Base-by-base conservation (phyloP, 2,329 filamentous ascomycete genomes). In the Teratosphaeria destructans region DNA sequence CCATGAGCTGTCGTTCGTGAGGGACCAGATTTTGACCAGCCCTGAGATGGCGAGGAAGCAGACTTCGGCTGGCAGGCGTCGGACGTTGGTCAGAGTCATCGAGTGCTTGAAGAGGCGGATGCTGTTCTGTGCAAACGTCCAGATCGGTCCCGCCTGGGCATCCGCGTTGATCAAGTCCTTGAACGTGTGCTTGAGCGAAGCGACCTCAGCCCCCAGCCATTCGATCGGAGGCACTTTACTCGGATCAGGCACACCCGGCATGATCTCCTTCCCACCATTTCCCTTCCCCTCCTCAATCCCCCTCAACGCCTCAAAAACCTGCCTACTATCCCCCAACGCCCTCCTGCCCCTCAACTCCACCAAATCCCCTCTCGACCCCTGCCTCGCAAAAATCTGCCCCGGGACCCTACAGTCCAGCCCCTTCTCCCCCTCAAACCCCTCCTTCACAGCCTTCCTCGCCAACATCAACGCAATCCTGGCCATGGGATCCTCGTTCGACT, bases 41-140 rank as follows among this genome's bases (percentile, higher is more conserved):
- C 67, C 67, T 32, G 71, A 70, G 37, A 73, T 64, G 14, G 68
- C 66, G 23, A 73, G 62, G 60, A 72, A 73, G 64, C 65, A 70
- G 23, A 65, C 63, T 57, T 72, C 66, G 29, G 66, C 69, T 6
- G 67, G n/a, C 58, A 61, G 57, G 61, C 63, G 62, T 32, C 64
- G 63, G 7, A 61, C 62, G 23, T 61, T 59, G 4, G 61, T 55
- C 8, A 56, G 32, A 64, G 56, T 3, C 56, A 60, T 8, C 58
- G 62, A 11, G 60, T 65, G 11, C 64, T 66, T 60, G 56, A 69
- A 69, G 2, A 72, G 66, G 12, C 59, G 59, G 8, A 71, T 64
- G 19, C 65, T 60, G 27, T 67, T 67, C 52, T 57, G 57, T 3
- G 65, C 64, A 56, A 72, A 71, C 2, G 59, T 23, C 10, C 55